phyloP scores from a whole-genome alignment of 495 filamentous ascomycete species.

The Haplographium delicatum region DNA sequence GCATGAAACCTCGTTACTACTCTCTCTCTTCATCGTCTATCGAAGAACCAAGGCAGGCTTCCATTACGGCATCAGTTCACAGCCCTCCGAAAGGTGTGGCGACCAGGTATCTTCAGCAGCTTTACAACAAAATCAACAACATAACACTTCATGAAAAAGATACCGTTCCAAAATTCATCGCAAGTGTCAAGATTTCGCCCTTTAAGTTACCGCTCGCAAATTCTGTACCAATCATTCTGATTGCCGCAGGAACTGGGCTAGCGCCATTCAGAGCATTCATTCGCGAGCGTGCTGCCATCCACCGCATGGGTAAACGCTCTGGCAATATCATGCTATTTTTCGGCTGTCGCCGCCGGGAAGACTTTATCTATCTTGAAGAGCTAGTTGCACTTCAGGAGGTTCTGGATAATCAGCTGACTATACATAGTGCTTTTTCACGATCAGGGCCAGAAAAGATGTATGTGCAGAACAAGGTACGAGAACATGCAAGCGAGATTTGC shows the following conservation, averaged over 20 bases:
- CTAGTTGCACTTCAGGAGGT: slow-evolving; percentile 36
- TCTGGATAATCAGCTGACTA: slow-evolving; percentile 17
- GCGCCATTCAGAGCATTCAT: slow-evolving; percentile 55
- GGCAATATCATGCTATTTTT: slow-evolving; percentile 50
- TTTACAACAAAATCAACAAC: no score
- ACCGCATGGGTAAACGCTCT: slow-evolving; percentile 26
- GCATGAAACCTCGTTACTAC: slow-evolving; percentile 20
- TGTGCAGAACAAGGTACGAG: slow-evolving; percentile 62
- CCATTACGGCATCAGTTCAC: no score
- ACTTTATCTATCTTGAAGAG: slow-evolving; percentile 64
- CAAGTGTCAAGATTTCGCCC: background rate
- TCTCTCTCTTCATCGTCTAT: slow-evolving; percentile 24
- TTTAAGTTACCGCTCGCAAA: slow-evolving; percentile 60
- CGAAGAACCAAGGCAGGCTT: slow-evolving; percentile 5
- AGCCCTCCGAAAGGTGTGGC: no score
- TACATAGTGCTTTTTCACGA: slow-evolving; percentile 64
- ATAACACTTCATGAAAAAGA: no score
- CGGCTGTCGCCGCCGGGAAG: slow-evolving; percentile 55
- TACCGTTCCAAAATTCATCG: no score
- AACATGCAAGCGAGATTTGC: slow-evolving; percentile 38
- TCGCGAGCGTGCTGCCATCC: slow-evolving; percentile 29
- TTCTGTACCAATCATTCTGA: slow-evolving; percentile 59
- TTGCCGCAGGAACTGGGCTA: slow-evolving; percentile 49
- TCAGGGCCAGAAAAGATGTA: slow-evolving; percentile 55
- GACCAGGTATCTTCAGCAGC: no score